Evolutionary conservation across 73 alveolate species (phyloP).

Genomic region (Uronychia setigera): DNA sequence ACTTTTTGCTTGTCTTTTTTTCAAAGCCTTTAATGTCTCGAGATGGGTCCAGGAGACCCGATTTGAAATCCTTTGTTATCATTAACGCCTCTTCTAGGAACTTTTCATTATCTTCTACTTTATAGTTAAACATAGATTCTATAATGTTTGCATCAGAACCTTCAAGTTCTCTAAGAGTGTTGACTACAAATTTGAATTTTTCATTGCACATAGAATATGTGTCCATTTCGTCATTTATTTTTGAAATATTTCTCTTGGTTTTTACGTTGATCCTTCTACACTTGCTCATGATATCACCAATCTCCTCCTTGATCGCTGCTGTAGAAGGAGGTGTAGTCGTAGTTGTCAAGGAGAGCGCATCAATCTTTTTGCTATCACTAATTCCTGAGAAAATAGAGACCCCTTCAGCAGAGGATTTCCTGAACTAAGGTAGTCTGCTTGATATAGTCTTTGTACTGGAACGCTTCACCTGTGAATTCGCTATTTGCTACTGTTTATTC

Average conservation of each 20-base stretch:
- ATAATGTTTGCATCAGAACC: conserved; percentile 41
- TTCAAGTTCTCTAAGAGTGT: conserved; percentile 36
- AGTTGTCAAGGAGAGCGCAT: too few relatives aligned
- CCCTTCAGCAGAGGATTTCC: too few relatives aligned
- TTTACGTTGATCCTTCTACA: background rate
- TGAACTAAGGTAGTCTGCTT: too few relatives aligned
- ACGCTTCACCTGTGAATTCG: too few relatives aligned
- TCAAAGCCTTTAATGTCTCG: conserved; percentile 28
- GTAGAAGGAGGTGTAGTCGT: too few relatives aligned
- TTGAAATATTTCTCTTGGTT: background rate
- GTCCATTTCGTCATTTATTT: background rate
- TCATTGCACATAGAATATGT: background rate
- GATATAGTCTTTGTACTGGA: too few relatives aligned
- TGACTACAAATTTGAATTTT: conserved; percentile 2
- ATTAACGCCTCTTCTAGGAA: conserved; percentile 15
- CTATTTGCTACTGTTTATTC: too few relatives aligned
- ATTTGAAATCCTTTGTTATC: conserved; percentile 46
- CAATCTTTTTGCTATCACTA: too few relatives aligned
- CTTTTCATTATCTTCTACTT: conserved; percentile 21
- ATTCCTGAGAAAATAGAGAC: too few relatives aligned
- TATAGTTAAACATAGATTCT: conserved; percentile 29
- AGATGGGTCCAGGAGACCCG: conserved; percentile 48
- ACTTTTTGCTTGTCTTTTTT: conserved; percentile 17
- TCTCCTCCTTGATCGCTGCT: background rate
- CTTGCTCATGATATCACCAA: background rate